These are phyloP conservation scores for Malassezia pachydermatis DNA, from an alignment of 1,284 basidiomycete genomes.

Conservation along the genomic window DNA sequence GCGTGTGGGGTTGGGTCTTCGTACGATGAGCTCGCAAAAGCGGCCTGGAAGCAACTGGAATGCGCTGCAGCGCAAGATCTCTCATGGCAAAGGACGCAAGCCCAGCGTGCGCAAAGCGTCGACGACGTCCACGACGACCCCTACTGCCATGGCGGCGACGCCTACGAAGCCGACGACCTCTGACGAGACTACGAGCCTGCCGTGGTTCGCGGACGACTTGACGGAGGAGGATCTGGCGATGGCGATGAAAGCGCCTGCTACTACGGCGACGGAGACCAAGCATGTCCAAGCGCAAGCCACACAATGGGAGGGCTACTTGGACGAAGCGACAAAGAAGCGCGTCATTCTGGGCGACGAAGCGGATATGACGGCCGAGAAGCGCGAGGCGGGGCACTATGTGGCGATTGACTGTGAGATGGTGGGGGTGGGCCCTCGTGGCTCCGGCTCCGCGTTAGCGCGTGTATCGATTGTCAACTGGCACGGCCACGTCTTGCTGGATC, in stretches of 20 bases:
- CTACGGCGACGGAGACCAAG: constrained; percentile 3
- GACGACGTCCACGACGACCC: too few relatives aligned
- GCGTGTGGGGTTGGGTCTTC: too few relatives aligned
- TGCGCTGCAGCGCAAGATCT: constrained; percentile 28
- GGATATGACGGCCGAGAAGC: constrained; percentile 21
- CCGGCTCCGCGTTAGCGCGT: constrained; percentile 73
- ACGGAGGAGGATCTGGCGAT: constrained; percentile 35
- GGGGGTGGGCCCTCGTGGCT: constrained; percentile 70
- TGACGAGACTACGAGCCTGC: too few relatives aligned
- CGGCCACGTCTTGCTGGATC: constrained; percentile 70
- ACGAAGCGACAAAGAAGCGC: constrained; percentile 25
- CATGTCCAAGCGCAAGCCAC: constrained; percentile 1
- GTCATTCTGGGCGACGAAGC: constrained; percentile 29
- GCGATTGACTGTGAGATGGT: constrained; percentile 97
- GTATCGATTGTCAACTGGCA: constrained; percentile 86
- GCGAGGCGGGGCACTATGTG: constrained; percentile 54
- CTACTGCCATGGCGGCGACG: too few relatives aligned
- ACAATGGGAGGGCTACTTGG: constrained; percentile 31
- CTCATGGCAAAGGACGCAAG: too few relatives aligned
- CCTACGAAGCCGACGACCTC: neutral
- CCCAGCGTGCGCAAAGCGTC: neutral
- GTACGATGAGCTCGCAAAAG: constrained; percentile 5
- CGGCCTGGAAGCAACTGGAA: constrained; percentile 39
- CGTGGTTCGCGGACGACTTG: constrained; percentile 45
- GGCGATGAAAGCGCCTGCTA: constrained; percentile 21